These are phyloP conservation scores for Scytalidium lignicola DNA, from an alignment of 2,329 filamentous ascomycete genomes.

Conservation along the genomic window DNA sequence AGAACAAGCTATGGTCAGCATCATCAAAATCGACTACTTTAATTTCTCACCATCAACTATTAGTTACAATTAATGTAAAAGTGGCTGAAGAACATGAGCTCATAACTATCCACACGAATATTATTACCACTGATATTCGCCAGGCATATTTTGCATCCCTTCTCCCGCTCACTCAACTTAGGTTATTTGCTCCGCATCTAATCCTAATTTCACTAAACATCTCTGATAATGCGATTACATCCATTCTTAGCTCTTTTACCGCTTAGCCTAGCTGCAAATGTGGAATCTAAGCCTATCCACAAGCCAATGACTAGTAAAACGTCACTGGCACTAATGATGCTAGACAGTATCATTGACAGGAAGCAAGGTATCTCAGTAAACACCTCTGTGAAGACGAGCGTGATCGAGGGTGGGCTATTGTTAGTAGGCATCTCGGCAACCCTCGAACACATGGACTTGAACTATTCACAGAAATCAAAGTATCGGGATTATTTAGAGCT, in stretches of 20 bases:
- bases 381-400: constrained; percentile 7
- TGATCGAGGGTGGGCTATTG: constrained; percentile 4
- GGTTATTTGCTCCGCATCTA: no score
- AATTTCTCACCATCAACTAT: no score
- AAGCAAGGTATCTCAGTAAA: constrained; percentile 2
- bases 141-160: no score
- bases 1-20: no score
- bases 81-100: no score
- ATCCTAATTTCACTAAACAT: no score
- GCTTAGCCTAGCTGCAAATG: not conserved
- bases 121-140: no score
- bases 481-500: constrained; percentile 4
- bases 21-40: no score
- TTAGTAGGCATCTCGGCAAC: constrained; percentile 3
- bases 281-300: not conserved
- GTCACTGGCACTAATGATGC: constrained; percentile 8
- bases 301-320: not conserved
- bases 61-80: no score
- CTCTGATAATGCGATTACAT: not conserved
- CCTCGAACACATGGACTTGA: not conserved
- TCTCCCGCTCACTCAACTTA: no score
- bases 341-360: constrained; percentile 4
- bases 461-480: not conserved
- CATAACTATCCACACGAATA: no score
- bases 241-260: not conserved